phyloP scores from a whole-genome alignment of 108 stramenopile species.

The Nannochloropsis granulata region DNA sequence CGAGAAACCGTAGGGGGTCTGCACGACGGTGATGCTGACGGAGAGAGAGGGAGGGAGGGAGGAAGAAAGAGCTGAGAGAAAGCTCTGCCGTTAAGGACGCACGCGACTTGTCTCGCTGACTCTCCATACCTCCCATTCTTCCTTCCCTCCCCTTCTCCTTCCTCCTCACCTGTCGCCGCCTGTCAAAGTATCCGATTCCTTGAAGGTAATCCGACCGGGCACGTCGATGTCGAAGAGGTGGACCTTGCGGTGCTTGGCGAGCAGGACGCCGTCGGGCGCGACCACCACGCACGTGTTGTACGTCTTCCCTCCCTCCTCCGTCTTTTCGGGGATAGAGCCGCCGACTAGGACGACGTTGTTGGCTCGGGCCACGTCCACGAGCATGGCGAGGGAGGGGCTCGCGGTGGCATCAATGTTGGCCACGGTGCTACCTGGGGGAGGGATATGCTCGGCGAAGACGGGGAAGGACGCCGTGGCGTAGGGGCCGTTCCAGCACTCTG shows the following conservation, averaged over 20 bases:
- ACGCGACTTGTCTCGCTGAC: neutral
- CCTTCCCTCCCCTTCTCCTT: neutral
- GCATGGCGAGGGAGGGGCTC: constrained; percentile 3
- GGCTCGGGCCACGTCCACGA: constrained; percentile 37
- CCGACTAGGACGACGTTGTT: constrained; percentile 73
- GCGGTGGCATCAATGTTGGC: constrained; percentile 1
- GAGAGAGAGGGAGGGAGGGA: neutral
- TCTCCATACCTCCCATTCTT: too few species aligned
- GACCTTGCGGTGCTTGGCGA: constrained; percentile 51
- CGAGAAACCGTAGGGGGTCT: neutral
- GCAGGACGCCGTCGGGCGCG: constrained; percentile 16
- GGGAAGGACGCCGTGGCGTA: constrained; percentile 90
- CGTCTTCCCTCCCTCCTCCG: constrained; percentile 39
- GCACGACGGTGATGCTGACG: neutral
- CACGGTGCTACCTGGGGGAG: constrained; percentile 37
- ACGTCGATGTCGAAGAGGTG: constrained; percentile 99
- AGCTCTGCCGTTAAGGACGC: neutral
- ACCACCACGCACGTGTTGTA: constrained; percentile 74
- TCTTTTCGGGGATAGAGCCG: constrained; percentile 83
- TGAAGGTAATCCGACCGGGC: constrained; percentile 87
- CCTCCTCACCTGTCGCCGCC: constrained; percentile 36
- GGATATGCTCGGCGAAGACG: constrained; percentile 80
- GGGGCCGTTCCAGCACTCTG: constrained; percentile 92
- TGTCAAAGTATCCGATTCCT: constrained; percentile 80
- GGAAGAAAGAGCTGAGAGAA: neutral